A percentile compares a stretch with the other conserved stretches of the same genome.
phyloP scores from a whole-genome alignment of 192 early-diverging fungal genomes.

The Allomyces macrogynus region DNA sequence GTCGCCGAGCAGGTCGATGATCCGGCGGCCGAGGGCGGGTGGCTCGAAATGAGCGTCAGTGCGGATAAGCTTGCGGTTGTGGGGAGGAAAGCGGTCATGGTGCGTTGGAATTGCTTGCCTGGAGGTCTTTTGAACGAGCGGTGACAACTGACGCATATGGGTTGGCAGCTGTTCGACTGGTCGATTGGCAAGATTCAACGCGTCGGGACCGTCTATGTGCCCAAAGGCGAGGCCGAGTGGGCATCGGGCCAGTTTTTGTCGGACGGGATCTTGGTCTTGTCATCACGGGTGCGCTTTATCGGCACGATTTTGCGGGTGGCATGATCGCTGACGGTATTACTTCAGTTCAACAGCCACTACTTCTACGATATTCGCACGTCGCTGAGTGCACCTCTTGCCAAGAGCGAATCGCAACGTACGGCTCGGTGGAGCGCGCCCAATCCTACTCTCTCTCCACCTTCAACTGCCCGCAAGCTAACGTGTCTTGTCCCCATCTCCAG shows the following conservation, averaged over 20 bases:
- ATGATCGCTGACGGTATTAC: too few species aligned
- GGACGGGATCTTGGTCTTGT: not conserved
- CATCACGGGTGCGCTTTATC: too few species aligned
- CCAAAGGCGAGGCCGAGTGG: not conserved
- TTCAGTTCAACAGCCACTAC: not conserved
- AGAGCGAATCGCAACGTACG: not conserved
- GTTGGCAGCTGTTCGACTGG: not conserved
- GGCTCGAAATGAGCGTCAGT: too few species aligned
- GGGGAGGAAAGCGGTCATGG: not conserved
- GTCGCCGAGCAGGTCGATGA: too few species aligned
- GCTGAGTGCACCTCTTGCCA: not conserved
- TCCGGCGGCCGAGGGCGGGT: too few species aligned
- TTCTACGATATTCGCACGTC: not conserved
- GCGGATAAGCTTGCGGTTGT: not conserved
- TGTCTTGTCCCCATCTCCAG: too few species aligned
- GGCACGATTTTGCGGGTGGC: too few species aligned
- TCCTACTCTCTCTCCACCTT: too few species aligned
- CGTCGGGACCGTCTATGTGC: not conserved
- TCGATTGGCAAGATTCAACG: not conserved
- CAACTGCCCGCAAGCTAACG: too few species aligned
- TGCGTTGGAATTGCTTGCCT: not conserved
- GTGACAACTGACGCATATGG: too few species aligned
- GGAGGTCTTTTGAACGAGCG: too few species aligned
- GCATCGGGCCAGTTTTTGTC: not conserved
- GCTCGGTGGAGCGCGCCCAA: too few species aligned